Conservation (phyloP, 805 yeast genomes). For the Teunomyces barrocoloradensis region DNA sequence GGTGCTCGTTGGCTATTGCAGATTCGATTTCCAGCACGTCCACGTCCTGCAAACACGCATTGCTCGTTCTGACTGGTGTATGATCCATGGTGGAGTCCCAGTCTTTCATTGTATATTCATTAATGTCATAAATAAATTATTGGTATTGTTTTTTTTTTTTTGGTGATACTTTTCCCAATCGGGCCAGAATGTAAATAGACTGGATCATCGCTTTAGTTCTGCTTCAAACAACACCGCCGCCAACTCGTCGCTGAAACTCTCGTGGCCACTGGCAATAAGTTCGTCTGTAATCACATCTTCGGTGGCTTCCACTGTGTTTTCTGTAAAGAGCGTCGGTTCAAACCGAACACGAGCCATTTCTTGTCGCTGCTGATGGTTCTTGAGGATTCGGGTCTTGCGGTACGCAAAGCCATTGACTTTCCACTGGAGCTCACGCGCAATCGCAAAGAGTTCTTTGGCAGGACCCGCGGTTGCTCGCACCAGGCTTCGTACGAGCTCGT, state of each 20-base stretch:
- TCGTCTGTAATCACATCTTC: conserved; percentile 19
- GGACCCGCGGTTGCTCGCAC: conserved; percentile 27
- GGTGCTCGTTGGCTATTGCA: conserved; percentile 3
- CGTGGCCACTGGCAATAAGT: conserved; percentile 13
- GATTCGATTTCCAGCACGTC: conserved; percentile 9
- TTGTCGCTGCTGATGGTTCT: conserved; percentile 19
- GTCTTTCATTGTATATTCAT: conserved; percentile 3
- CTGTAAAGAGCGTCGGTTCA: conserved; percentile 4
- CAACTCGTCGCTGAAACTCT: conserved; percentile 21
- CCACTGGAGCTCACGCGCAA: conserved; percentile 38
- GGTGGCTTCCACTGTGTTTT: conserved; percentile 3
- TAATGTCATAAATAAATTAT: not conserved
- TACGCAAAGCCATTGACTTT: conserved; percentile 32
- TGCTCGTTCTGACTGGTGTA: not conserved
- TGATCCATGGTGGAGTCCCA: not conserved
- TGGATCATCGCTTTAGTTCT: not conserved
- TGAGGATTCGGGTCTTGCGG: conserved; percentile 20
- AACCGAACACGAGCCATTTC: conserved; percentile 10
- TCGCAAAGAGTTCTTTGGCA: conserved; percentile 26
- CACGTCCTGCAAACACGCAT: not conserved
- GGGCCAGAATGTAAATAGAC: not conserved
- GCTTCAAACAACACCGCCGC: conserved; percentile 14
- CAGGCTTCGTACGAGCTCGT: conserved; percentile 29
- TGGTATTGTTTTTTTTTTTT: not conserved
- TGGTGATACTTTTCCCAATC: conserved; percentile 4